Conservation (phyloP, 441 rosid genomes). For the Eutrema salsugineum region DNA sequence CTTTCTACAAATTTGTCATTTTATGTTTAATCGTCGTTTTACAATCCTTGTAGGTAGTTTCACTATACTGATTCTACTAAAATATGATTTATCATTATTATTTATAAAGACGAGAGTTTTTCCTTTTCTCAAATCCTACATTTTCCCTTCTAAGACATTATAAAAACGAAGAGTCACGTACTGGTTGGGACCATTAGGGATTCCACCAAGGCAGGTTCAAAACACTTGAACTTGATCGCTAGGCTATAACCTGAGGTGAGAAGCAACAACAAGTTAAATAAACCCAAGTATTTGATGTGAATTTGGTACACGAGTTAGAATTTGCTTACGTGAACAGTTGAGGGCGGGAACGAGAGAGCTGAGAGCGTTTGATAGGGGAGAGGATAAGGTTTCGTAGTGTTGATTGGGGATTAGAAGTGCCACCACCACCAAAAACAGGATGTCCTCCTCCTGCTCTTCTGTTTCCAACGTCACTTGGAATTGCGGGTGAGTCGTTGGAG, state of each 20-base stretch:
- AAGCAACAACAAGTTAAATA: background rate
- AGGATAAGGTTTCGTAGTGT: constrained; percentile 78
- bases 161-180: constrained; percentile 20
- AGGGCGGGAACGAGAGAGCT: constrained; percentile 71
- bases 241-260: constrained; percentile 28
- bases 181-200: constrained; percentile 3
- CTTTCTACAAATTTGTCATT: background rate
- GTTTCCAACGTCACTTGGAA: constrained; percentile 57
- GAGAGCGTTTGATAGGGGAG: constrained; percentile 92
- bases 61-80: constrained; percentile 33
- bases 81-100: constrained; percentile 25
- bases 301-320: background rate
- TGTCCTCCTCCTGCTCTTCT: constrained; percentile 45
- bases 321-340: constrained; percentile 73
- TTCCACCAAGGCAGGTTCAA: constrained; percentile 20
- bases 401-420: constrained; percentile 60
- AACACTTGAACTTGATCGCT: constrained; percentile 6
- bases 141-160: background rate
- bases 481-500: constrained; percentile 54
- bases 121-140: constrained; percentile 1
- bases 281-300: background rate
- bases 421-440: constrained; percentile 48
- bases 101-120: constrained; percentile 25
- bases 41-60: constrained; percentile 28
- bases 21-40: constrained; percentile 7